Conservation (phyloP, 1,284 basidiomycete genomes). For the Anthracocystis setariae region DNA sequence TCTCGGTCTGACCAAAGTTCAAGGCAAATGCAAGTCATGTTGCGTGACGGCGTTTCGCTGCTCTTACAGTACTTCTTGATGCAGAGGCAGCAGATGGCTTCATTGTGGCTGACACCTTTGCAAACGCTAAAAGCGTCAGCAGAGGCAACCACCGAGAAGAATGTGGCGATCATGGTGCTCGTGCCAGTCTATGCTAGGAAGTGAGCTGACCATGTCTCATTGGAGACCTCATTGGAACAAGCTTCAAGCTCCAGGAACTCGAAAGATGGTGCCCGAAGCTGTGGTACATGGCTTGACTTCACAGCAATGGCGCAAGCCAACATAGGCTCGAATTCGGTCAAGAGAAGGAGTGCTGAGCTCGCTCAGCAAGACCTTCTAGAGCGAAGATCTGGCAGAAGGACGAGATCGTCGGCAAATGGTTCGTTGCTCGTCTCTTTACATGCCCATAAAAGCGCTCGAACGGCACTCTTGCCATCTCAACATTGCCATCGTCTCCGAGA, state of each 20-base stretch:
- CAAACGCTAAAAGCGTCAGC: not conserved
- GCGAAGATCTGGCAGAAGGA: not conserved
- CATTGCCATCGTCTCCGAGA: not conserved
- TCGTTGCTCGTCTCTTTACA: not conserved
- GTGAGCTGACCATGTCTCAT: too few species aligned
- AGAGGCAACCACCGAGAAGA: too few species aligned
- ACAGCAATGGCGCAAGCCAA: not conserved
- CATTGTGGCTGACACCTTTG: conserved; percentile 7
- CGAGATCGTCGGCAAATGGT: not conserved
- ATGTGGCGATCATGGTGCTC: too few species aligned
- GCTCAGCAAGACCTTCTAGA: not conserved
- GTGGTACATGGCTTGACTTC: not conserved
- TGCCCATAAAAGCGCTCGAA: not conserved
- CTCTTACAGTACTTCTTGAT: too few species aligned
- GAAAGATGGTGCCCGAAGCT: too few species aligned
- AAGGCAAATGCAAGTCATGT: not conserved
- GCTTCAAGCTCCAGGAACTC: too few species aligned
- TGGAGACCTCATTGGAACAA: too few species aligned
- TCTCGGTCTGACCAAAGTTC: not conserved
- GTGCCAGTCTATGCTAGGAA: too few species aligned
- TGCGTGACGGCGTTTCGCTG: not conserved
- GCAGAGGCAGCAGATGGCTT: not conserved
- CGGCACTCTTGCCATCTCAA: not conserved
- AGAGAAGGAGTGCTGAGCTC: not conserved
- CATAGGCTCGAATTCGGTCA: conserved; percentile 34